Conservation (phyloP, 352 stramenopile species). For the Pelagophyceae sp. region DNA sequence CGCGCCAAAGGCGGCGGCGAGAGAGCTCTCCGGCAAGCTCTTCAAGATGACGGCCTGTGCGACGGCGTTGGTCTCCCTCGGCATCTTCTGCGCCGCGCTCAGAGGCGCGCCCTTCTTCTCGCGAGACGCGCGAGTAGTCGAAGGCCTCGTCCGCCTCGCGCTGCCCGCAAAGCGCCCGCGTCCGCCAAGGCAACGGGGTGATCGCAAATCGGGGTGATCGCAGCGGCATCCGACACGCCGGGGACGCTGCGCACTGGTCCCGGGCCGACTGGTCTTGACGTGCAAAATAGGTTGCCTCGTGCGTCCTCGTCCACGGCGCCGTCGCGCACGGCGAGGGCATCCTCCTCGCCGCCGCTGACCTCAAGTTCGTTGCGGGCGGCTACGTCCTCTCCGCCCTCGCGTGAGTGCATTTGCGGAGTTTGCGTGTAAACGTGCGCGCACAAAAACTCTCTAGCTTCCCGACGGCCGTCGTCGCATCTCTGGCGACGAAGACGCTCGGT, state of each 20-base stretch:
- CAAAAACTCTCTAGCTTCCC: too few relatives aligned
- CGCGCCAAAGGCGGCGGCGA: not conserved
- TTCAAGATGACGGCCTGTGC: not conserved
- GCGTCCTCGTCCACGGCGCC: constrained; percentile 1
- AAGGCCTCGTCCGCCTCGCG: not conserved
- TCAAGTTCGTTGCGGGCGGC: not conserved
- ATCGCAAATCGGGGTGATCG: too few relatives aligned
- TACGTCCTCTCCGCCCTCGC: constrained; percentile 1
- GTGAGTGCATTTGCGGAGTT: too few relatives aligned
- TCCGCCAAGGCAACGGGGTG: too few relatives aligned
- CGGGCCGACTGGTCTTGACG: too few relatives aligned
- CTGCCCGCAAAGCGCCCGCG: too few relatives aligned
- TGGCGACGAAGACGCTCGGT: too few relatives aligned
- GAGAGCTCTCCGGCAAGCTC: not conserved
- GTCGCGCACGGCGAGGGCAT: constrained; percentile 19
- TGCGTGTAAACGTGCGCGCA: too few relatives aligned
- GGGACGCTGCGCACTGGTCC: too few relatives aligned
- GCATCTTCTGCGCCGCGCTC: not conserved
- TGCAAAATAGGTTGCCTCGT: too few relatives aligned
- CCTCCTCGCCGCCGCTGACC: not conserved
- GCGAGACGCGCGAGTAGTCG: not conserved
- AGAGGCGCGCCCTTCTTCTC: constrained; percentile 8
- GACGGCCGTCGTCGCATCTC: too few relatives aligned
- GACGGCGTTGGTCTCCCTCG: not conserved
- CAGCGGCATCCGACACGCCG: too few relatives aligned